Percentiles rank a stretch among this genome's conserved stretches.
These are phyloP conservation scores for Forsythia viridissima DNA, from an alignment of 257 asterid genomes.

Conservation along the genomic window DNA sequence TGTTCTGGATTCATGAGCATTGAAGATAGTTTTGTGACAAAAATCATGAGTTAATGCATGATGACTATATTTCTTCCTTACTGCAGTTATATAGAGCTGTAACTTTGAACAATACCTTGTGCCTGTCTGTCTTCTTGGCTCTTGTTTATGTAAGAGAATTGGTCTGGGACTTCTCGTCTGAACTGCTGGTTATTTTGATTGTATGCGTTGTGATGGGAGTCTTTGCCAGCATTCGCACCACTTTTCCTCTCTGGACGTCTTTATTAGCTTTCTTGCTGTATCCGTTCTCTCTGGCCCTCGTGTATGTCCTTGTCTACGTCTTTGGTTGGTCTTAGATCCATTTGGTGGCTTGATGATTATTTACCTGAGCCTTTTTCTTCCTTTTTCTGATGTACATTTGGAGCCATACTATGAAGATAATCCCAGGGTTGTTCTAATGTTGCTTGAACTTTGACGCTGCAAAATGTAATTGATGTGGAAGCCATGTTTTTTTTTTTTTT, in stretches of 20 bases:
- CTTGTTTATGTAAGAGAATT: slow-evolving; percentile 74
- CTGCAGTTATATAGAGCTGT: slow-evolving; percentile 84
- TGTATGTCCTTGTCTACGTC: slow-evolving; percentile 78
- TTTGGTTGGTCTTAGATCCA: slow-evolving; percentile 74
- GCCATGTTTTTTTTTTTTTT: not conserved
- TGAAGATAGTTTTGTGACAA: not conserved
- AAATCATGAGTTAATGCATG: not conserved
- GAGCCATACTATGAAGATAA: not conserved
- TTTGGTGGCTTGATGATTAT: not conserved
- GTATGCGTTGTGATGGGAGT: slow-evolving; percentile 84
- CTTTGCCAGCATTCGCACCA: slow-evolving; percentile 63
- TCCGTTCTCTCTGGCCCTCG: slow-evolving; percentile 80
- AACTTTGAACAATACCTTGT: slow-evolving; percentile 84
- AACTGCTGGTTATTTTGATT: slow-evolving; percentile 79
- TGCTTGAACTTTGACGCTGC: not conserved
- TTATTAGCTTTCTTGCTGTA: slow-evolving; percentile 67
- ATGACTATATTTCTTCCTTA: not conserved
- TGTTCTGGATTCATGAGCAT: too few relatives aligned
- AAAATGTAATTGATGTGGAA: not conserved
- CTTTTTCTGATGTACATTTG: not conserved
- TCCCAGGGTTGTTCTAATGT: not conserved
- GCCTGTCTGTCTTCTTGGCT: slow-evolving; percentile 77
- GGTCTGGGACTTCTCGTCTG: slow-evolving; percentile 91
- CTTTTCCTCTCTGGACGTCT: slow-evolving; percentile 66
- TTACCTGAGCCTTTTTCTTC: not conserved